These are phyloP conservation scores for Mycena polygramma DNA, from an alignment of 768 basidiomycete genomes.

Conservation along the genomic window DNA sequence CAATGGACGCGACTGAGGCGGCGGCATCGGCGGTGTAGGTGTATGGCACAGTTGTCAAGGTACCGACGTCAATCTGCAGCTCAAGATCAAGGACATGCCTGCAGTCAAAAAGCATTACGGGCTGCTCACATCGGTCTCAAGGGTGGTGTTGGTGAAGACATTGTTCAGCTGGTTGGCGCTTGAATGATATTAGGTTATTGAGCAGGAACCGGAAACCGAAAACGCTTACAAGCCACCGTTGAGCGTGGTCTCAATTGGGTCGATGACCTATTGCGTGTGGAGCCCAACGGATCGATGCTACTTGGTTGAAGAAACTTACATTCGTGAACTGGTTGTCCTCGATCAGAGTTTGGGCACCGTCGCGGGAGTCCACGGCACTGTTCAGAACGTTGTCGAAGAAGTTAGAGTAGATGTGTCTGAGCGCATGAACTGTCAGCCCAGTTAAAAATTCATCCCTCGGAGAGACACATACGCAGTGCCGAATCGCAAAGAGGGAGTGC, in stretches of 20 bases:
- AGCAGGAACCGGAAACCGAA: no score
- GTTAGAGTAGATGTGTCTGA: conserved; percentile 35
- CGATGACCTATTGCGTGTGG: background rate
- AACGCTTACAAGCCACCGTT: conserved; percentile 36
- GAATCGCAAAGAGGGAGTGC: conserved; percentile 36
- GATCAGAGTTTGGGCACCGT: conserved; percentile 33
- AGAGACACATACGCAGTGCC: conserved; percentile 25
- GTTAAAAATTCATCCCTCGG: no score
- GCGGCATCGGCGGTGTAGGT: conserved; percentile 33
- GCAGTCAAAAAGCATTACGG: no score
- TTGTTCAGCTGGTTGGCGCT: conserved; percentile 33
- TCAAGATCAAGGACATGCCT: no score
- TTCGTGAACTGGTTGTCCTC: conserved; percentile 37
- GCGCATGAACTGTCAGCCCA: background rate
- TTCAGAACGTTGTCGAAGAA: conserved; percentile 30
- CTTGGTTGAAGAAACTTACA: conserved; percentile 13
- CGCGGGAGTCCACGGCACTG: conserved; percentile 31
- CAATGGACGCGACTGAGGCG: conserved; percentile 14
- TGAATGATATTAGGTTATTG: background rate
- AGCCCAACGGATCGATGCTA: no score
- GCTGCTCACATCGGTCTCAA: conserved; percentile 11
- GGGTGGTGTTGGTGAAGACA: conserved; percentile 30
- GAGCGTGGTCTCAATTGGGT: conserved; percentile 36
- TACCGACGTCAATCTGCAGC: conserved; percentile 30
- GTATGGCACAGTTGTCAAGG: conserved; percentile 29